Conservation (phyloP, 345 rosid genomes). For the Euphorbia pulcherrima region DNA sequence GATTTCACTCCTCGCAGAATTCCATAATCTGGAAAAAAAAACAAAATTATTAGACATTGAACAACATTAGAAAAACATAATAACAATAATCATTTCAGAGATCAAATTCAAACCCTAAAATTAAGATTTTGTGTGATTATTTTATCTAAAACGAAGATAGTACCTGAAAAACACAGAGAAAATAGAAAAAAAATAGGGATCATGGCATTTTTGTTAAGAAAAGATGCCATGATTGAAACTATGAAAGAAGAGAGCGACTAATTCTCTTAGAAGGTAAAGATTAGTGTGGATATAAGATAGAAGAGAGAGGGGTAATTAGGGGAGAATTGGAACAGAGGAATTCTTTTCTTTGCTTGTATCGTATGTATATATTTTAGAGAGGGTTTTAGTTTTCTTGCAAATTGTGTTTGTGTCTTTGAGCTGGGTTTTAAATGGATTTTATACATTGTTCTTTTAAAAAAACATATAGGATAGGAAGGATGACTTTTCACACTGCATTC, state of each 20-base stretch:
- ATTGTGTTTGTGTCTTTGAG: constrained; percentile 29
- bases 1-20: constrained; percentile 44
- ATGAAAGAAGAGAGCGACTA: neutral
- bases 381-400: constrained; percentile 36
- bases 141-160: neutral
- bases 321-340: constrained; percentile 14
- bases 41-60: neutral
- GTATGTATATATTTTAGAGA: constrained; percentile 23
- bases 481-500: constrained; percentile 7
- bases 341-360: constrained; percentile 57
- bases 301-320: neutral
- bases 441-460: constrained; percentile 5
- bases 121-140: too few relatives aligned
- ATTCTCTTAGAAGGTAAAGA: neutral
- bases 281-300: constrained; percentile 8
- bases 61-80: too few relatives aligned
- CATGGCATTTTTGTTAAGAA: constrained; percentile 28
- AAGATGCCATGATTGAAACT: constrained; percentile 23
- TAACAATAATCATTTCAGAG: too few relatives aligned
- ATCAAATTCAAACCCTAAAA: too few relatives aligned
- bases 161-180: constrained; percentile 47
- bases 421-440: constrained; percentile 20
- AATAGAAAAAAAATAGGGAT: constrained; percentile 37
- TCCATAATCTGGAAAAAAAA: constrained; percentile 35
- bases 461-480: neutral